phyloP scores from a whole-genome alignment of 73 alveolate species.

The Breviolum minutum region DNA sequence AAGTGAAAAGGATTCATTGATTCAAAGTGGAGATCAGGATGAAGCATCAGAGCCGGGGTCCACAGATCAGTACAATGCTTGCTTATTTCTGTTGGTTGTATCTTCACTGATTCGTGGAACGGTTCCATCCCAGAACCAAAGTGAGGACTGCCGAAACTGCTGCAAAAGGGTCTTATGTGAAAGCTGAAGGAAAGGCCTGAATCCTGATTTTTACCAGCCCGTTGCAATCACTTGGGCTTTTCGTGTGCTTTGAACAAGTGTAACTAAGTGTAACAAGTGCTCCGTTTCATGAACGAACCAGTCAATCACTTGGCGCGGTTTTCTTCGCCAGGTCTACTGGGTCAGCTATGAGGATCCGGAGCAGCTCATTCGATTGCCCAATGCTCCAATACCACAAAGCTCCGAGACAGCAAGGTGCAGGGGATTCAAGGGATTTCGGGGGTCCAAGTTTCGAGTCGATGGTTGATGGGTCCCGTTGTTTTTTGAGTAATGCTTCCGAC shows the following conservation, averaged over 20 bases:
- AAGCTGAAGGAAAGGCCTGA: constrained; percentile 66
- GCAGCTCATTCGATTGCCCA: constrained; percentile 84
- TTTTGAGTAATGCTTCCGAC: background rate
- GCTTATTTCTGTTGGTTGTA: background rate
- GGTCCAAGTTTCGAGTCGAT: background rate
- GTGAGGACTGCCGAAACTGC: constrained; percentile 32
- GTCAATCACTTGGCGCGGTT: too few relatives aligned
- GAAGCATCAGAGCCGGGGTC: background rate
- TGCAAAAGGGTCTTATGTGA: constrained; percentile 73
- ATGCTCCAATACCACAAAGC: background rate
- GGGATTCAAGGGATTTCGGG: too few relatives aligned
- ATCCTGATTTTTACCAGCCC: background rate
- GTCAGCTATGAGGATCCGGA: constrained; percentile 93
- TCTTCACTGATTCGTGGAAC: background rate
- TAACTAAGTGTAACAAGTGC: background rate
- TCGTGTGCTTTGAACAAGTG: background rate
- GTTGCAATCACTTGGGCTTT: background rate
- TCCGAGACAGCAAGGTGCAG: background rate
- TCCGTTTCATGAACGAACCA: background rate
- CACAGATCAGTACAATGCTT: background rate
- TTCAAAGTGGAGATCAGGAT: background rate
- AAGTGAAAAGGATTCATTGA: background rate
- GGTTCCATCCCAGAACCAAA: background rate
- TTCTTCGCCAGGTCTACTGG: constrained; percentile 90
- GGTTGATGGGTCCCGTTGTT: background rate